phyloP scores from a whole-genome alignment of 257 asterid species.

The Oldenlandia corymbosa region DNA sequence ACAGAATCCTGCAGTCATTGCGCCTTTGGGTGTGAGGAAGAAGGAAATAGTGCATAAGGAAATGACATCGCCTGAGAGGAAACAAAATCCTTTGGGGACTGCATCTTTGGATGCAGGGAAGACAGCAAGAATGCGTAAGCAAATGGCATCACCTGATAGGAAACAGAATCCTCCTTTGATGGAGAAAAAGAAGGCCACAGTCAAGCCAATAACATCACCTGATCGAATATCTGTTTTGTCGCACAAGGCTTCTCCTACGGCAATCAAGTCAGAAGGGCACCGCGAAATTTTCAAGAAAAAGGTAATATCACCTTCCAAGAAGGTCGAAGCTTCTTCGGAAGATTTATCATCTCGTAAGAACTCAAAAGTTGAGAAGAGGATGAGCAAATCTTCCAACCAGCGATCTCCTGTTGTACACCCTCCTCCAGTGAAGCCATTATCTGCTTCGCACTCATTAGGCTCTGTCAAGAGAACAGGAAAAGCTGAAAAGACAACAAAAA shows the following conservation, averaged over 20 bases:
- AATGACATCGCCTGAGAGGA: slow-evolving; percentile 12
- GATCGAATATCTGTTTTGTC: slow-evolving; percentile 7
- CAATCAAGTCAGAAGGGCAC: slow-evolving; percentile 32
- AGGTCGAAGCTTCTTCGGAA: slow-evolving; percentile 30
- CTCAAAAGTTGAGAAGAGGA: slow-evolving; percentile 28
- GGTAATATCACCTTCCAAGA: slow-evolving; percentile 30
- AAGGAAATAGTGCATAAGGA: slow-evolving; percentile 20
- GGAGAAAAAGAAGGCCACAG: too few relatives aligned
- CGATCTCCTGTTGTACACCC: slow-evolving; percentile 19
- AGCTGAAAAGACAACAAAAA: slow-evolving; percentile 25
- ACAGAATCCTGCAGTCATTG: slow-evolving; percentile 26
- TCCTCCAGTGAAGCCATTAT: slow-evolving; percentile 1
- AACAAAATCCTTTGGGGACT: slow-evolving; percentile 22
- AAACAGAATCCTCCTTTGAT: slow-evolving; percentile 20
- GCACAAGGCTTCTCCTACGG: slow-evolving; percentile 21
- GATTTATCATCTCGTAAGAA: slow-evolving; percentile 22
- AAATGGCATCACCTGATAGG: slow-evolving; percentile 9
- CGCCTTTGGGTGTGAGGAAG: slow-evolving; percentile 33
- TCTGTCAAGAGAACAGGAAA: slow-evolving; percentile 19
- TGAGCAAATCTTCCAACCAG: slow-evolving; percentile 21
- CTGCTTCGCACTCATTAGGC: neutral
- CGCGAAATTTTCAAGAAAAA: slow-evolving; percentile 59
- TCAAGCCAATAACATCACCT: neutral
- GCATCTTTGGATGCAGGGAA: neutral
- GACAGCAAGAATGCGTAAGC: too few relatives aligned